These are phyloP conservation scores for Erigeron philadelphicus DNA, from an alignment of 140 eudicot species.

Conservation along the genomic window DNA sequence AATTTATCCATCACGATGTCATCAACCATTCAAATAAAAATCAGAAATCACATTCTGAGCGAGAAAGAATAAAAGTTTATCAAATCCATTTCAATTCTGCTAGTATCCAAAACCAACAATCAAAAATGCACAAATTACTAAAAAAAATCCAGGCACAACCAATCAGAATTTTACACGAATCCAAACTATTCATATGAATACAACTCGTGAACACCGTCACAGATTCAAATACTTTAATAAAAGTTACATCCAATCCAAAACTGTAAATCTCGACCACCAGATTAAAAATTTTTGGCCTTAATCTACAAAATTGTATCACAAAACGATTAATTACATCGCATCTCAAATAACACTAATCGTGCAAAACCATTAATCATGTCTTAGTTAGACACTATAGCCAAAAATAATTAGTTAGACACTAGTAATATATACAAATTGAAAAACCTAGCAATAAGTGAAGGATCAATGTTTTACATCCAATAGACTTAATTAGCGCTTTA, in stretches of 20 bases:
- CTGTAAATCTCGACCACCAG: background rate
- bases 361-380: too few species aligned
- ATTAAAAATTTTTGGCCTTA: background rate
- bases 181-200: background rate
- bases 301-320: too few species aligned
- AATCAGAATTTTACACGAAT: background rate
- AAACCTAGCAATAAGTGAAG: too few species aligned
- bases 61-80: background rate
- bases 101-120: background rate
- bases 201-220: background rate
- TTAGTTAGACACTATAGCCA: too few species aligned
- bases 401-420: too few species aligned
- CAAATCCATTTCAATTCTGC: background rate
- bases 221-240: background rate
- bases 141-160: background rate
- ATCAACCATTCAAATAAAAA: constrained; percentile 8
- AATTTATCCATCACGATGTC: constrained; percentile 16
- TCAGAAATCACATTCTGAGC: background rate
- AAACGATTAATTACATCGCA: too few species aligned
- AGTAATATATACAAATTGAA: too few species aligned
- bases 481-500: too few species aligned
- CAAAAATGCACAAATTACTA: background rate
- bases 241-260: background rate
- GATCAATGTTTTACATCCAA: too few species aligned
- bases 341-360: too few species aligned